phyloP scores from a whole-genome alignment of 1,139 yeast species.

The Saccharomyces uvarum region DNA sequence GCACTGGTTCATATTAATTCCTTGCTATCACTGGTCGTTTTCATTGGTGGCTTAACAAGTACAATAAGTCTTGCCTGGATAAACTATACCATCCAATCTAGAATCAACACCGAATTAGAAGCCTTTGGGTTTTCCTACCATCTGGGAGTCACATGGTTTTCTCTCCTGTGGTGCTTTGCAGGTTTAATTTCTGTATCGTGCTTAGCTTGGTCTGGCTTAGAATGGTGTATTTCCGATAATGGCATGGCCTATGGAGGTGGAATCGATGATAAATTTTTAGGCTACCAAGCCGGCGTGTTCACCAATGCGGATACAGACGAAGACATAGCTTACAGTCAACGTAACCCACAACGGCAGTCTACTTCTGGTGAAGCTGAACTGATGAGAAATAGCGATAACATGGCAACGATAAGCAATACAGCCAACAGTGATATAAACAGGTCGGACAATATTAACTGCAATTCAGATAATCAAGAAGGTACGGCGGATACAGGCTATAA shows the following conservation, averaged over 20 bases:
- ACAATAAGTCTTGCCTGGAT: slow-evolving; percentile 16
- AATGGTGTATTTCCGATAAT: slow-evolving; percentile 28
- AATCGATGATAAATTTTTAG: slow-evolving; percentile 11
- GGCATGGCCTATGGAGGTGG: slow-evolving; percentile 11
- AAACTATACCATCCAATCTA: slow-evolving; percentile 16
- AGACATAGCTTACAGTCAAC: neutral
- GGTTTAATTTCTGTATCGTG: slow-evolving; percentile 19
- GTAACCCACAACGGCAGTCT: neutral
- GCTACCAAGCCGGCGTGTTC: slow-evolving; percentile 11
- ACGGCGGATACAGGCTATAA: neutral
- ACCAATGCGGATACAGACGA: slow-evolving; percentile 2
- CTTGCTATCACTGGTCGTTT: slow-evolving; percentile 17
- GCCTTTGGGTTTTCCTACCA: slow-evolving; percentile 25
- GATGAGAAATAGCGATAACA: neutral
- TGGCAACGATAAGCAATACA: neutral
- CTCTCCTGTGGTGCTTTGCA: slow-evolving; percentile 19
- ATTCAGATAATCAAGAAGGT: neutral
- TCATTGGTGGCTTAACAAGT: slow-evolving; percentile 20
- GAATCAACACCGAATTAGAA: slow-evolving; percentile 20
- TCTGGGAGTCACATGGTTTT: slow-evolving; percentile 24
- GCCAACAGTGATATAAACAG: neutral
- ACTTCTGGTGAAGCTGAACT: neutral
- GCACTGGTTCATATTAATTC: slow-evolving; percentile 23
- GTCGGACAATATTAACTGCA: neutral
- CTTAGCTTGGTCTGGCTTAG: slow-evolving; percentile 29